Evolutionary conservation across 2,329 filamentous ascomycete genomes (phyloP), one percentile per base, ranked within the genome.

Genomic region (Fusarium graminum): DNA sequence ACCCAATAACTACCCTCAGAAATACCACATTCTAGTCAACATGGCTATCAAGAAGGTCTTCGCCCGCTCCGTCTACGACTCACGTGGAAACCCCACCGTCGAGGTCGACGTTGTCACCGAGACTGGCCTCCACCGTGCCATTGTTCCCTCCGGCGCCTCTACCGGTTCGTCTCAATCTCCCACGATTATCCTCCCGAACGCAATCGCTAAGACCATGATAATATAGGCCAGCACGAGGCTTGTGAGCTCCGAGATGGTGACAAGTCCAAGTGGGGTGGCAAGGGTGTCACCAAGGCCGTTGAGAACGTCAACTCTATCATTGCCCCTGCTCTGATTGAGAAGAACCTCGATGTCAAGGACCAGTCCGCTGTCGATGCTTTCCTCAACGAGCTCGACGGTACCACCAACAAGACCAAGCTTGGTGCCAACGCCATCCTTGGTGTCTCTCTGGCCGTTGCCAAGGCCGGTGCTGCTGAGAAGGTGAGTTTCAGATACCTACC

Each of bases 51-150:
- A 89, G 81, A 94, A 94, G 87, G 88, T 95, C 79, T 91, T 94
- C 88, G 92, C 92, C 78, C 92, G 95, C 80, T 94, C 91, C 78
- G 93, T 99, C 86, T 99, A 94, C 89, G 95, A 99, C 88, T 98
- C 95, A 81, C 94, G 95, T 80, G 88, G 88, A 80, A 99, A 99
- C 90, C 95, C 95, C 77, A 99, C 95, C 79, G 94, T 97, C 78
- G 94, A 98, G 88, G 94, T 98, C 77, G 94, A 97, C 80, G 89
- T 97, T 75, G 91, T 97, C 83, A 97, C 94, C 75, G 93, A 97
- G 85, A 96, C 92, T 75, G 94, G 94, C 78, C 90, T 98, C 69
- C 94, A 97, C 89, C 93, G 94, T 79, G 94, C 94, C 80, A 97
- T 97, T 80, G 94, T 98, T 68, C 94, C 94, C 76, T 97, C 94